Conservation (phyloP, 805 yeast genomes). For the Tetrapisispora fleetii region DNA sequence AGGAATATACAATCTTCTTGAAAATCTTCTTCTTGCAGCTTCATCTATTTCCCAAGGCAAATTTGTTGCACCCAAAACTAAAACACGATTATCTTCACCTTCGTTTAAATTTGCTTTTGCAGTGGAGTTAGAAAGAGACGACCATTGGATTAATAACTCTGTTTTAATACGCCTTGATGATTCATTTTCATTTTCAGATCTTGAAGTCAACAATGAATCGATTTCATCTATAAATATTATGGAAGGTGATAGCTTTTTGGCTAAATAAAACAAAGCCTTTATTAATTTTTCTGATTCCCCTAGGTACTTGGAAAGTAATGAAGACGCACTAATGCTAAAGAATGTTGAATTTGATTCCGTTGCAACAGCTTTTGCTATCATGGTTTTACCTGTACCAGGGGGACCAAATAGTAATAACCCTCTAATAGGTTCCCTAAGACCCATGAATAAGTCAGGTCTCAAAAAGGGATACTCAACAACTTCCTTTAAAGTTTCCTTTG, state of each 20-base stretch:
- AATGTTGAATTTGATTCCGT: conserved; percentile 92
- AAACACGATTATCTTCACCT: conserved; percentile 50
- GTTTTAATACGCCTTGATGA: conserved; percentile 86
- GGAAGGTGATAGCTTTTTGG: conserved; percentile 81
- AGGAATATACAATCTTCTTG: conserved; percentile 87
- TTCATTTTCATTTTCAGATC: conserved; percentile 77
- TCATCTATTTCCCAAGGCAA: conserved; percentile 97
- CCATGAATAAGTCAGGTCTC: conserved; percentile 86
- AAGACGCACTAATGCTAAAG: conserved; percentile 84
- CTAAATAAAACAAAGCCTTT: conserved; percentile 75
- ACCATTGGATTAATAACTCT: conserved; percentile 93
- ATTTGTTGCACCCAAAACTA: conserved; percentile 91
- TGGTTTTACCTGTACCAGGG: conserved; percentile 97
- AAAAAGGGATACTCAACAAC: conserved; percentile 94
- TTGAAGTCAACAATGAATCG: conserved; percentile 75
- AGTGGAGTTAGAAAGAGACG: conserved; percentile 82
- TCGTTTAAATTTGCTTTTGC: conserved; percentile 38
- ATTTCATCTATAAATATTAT: conserved; percentile 95
- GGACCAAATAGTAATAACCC: conserved; percentile 97
- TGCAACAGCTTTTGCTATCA: conserved; percentile 96
- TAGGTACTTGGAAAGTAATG: conserved; percentile 63
- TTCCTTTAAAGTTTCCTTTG: conserved; percentile 82
- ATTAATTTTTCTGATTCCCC: conserved; percentile 95
- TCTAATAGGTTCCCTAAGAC: conserved; percentile 88
- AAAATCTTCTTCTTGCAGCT: conserved; percentile 92